These are phyloP conservation scores for Rhodocollybia butyracea DNA, from an alignment of 768 basidiomycete species.

Conservation along the genomic window DNA sequence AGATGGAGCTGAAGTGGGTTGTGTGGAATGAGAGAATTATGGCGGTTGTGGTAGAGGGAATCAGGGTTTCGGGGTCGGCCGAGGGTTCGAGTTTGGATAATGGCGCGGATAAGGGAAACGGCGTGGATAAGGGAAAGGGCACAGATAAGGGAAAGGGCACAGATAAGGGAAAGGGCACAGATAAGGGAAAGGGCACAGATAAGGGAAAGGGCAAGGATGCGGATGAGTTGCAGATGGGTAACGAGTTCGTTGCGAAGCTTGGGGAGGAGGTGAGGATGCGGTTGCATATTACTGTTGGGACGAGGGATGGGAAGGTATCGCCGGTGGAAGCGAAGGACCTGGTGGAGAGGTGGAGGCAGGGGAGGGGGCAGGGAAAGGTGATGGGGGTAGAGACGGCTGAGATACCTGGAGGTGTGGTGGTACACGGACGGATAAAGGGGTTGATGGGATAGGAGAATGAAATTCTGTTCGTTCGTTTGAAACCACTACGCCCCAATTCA, in stretches of 20 bases:
- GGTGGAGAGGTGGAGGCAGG: constrained; percentile 51
- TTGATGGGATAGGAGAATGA: constrained; percentile 3
- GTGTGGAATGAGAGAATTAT: constrained; percentile 80
- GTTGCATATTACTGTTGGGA: constrained; percentile 90
- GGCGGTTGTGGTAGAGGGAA: constrained; percentile 68
- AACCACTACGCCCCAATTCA: too few species aligned
- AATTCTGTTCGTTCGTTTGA: too few species aligned
- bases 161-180: too few species aligned
- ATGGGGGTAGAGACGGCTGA: constrained; percentile 23
- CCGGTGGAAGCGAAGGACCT: constrained; percentile 71
- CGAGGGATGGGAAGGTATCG: constrained; percentile 41
- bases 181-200: too few species aligned
- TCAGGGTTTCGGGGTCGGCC: too few species aligned
- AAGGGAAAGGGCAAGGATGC: too few species aligned
- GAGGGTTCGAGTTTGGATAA: too few species aligned
- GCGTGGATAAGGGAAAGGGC: too few species aligned
- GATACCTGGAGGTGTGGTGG: constrained; percentile 21
- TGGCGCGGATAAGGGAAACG: too few species aligned
- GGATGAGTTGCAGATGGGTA: constrained; percentile 34
- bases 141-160: too few species aligned
- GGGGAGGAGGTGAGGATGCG: constrained; percentile 41
- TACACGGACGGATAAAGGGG: constrained; percentile 10
- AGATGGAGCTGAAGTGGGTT: constrained; percentile 55
- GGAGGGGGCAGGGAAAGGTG: constrained; percentile 23
- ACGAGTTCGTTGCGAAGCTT: constrained; percentile 45